Evolutionary conservation across 257 asterid species (phyloP), one percentile per base, ranked within the genome.

Genomic region (Anisodus tanguticus): DNA sequence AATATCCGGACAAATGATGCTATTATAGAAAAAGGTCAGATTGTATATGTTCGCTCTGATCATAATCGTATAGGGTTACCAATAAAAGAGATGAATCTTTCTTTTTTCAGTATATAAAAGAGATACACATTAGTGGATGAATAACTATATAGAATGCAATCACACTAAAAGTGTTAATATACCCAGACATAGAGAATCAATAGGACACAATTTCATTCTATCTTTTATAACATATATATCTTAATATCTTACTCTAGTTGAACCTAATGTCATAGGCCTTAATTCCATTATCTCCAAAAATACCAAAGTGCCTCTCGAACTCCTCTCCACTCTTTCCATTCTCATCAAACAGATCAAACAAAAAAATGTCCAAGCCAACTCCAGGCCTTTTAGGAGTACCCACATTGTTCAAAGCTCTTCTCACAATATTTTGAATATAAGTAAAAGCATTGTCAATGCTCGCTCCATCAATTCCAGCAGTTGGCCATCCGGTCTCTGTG

Each of bases 401-500:
- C 17, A 90, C 82, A 69, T 91, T 89, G 53, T 68, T 86, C 88
- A 88, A 17, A 6, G 93, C 86, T 84, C 95, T 86, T 84, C 79
- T 83, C 86, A 71, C 91, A 59, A 94, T 88, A 79, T 93, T 89
- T 15, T 87, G 91, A 82, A 92, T 93, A 68, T 94, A 94, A 57
- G 91, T 88, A 87, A 89, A 69, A 8, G 98, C 98, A 71, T 91
- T 91, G 5, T 90, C 92, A 4, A 58, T 84, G 15, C 86, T 89
- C 6, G 93, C 94, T 0, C 89, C 97, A 4, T 76, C 89, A 0
- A 90, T 95, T 0, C 97, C 95, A 0, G 67, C 86, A 9, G 93
- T 91, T 5, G 97, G 95, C 98, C 97, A 94, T 47, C 98, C 97
- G 1, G 95, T 92, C 90, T 93, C 97, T 60, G 94, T 90, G 88